Base-by-base conservation (phyloP, 305 asterid species). In the Fraxinus latifolia region DNA sequence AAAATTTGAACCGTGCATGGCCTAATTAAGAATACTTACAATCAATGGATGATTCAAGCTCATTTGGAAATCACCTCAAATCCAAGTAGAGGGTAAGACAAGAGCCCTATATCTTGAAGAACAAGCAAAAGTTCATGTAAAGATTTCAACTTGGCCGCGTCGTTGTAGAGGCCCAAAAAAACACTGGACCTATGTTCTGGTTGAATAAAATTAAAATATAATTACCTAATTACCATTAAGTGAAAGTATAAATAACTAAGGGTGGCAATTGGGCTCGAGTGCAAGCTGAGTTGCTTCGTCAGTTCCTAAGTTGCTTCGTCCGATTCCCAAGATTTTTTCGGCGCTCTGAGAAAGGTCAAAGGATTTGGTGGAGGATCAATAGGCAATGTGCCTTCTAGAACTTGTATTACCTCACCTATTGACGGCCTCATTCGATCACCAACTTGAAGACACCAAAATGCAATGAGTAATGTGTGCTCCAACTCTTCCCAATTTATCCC, bases 331-430 rank as follows among this genome's bases (percentile, higher is more conserved):
- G 79, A 8, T 47, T 80, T 79, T 34, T 65, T 78, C 23, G 82
- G 58, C 34, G 82, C 27, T 79, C 44, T 5, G 58, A 14, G 25
- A 50, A 62, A 29, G 53, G 58, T 36, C 27, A 74, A 86, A 70
- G 84, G 87, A 25, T 85, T 79, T 3, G 91, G 84, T 21, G 91
- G 88, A 67, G 82, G 80, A 76, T 86, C 89, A 53, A 86, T 86
- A 0, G 79, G 33, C 78, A 84, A 55, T 62, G 85, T 74, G 23
- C 89, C 89, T 55, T 88, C 91, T 79, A 88, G 71, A 47, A 88
- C 91, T 72, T 86, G 82, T 19, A 88, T 85, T 2, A 88, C 84
- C 83, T 88, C 91, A 55, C 88, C 89, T 88, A 88, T 86, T 31
- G 91, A 79, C 2, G 91, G 91, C 73, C 91, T 83, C 91, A 86